These are phyloP conservation scores for Corylus avellana DNA, from an alignment of 306 rosid species.

Conservation along the genomic window DNA sequence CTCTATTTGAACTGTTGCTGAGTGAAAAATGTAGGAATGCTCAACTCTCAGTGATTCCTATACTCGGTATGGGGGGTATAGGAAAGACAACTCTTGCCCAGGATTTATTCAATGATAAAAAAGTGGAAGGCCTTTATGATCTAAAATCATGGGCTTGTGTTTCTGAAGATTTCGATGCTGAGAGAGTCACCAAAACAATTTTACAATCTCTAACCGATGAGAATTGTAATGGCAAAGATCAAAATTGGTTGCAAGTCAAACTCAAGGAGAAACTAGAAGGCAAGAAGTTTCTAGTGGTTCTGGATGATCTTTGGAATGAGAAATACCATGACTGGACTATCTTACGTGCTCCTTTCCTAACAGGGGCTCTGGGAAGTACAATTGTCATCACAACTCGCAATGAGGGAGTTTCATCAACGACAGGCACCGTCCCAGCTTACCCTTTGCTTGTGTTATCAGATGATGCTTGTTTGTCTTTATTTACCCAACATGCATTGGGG, in stretches of 20 bases:
- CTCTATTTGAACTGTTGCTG: background rate
- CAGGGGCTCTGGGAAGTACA: slow-evolving; percentile 9
- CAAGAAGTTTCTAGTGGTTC: background rate
- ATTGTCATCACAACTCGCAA: slow-evolving; percentile 18
- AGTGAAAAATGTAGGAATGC: background rate
- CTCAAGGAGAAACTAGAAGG: background rate
- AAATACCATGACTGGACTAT: slow-evolving; percentile 4
- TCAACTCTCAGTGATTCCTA: background rate
- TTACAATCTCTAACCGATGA: background rate
- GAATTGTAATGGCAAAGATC: background rate
- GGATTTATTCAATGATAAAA: background rate
- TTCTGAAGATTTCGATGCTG: background rate
- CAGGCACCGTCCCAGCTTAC: background rate
- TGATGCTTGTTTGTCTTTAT: background rate
- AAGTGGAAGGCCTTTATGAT: background rate
- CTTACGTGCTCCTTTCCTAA: background rate
- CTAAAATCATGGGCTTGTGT: background rate
- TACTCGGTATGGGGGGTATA: slow-evolving; percentile 9
- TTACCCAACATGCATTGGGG: slow-evolving; percentile 15
- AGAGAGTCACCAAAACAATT: background rate
- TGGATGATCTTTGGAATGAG: slow-evolving; percentile 9
- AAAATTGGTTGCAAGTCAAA: background rate
- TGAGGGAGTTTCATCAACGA: background rate
- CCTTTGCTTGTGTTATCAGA: background rate
- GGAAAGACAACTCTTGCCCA: slow-evolving; percentile 10